These are phyloP conservation scores for Kuraishia hungarica DNA, from an alignment of 805 yeast genomes.

Conservation along the genomic window DNA sequence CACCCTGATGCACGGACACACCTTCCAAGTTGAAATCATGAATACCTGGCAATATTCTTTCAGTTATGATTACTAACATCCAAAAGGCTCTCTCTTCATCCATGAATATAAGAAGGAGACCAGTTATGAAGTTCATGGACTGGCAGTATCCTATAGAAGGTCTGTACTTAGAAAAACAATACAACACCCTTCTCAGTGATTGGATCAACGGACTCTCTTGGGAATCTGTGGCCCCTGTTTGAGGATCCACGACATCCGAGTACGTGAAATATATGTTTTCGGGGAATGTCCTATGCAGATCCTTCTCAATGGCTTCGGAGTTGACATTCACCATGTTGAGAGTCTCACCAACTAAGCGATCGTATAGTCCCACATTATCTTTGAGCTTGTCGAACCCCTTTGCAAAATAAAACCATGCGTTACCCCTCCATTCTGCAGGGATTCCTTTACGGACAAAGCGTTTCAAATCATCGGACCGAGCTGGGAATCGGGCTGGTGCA, in stretches of 20 bases:
- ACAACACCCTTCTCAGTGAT: constrained; percentile 70
- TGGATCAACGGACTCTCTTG: constrained; percentile 60
- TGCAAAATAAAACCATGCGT: constrained; percentile 94
- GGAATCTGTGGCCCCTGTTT: constrained; percentile 9
- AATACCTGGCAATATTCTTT: constrained; percentile 79
- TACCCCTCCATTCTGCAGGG: constrained; percentile 96
- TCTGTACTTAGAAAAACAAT: constrained; percentile 76
- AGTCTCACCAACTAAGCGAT: constrained; percentile 54
- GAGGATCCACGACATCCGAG: constrained; percentile 9
- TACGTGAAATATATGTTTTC: constrained; percentile 77
- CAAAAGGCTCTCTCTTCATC: constrained; percentile 89
- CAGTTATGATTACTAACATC: constrained; percentile 91
- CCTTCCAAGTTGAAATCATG: constrained; percentile 90
- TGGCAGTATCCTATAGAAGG: constrained; percentile 96
- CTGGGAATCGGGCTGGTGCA: constrained; percentile 62
- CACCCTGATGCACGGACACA: constrained; percentile 92
- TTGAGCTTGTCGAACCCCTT: constrained; percentile 58
- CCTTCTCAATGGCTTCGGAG: constrained; percentile 90
- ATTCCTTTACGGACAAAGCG: constrained; percentile 84
- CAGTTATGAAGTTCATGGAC: constrained; percentile 87
- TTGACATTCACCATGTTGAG: constrained; percentile 52
- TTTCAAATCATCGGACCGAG: constrained; percentile 68
- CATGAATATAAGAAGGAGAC: constrained; percentile 74
- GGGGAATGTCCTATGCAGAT: constrained; percentile 89
- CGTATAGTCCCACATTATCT: constrained; percentile 69